Base-by-base conservation (phyloP, 1,284 basidiomycete genomes). In the Cryptococcus depauperatus region DNA sequence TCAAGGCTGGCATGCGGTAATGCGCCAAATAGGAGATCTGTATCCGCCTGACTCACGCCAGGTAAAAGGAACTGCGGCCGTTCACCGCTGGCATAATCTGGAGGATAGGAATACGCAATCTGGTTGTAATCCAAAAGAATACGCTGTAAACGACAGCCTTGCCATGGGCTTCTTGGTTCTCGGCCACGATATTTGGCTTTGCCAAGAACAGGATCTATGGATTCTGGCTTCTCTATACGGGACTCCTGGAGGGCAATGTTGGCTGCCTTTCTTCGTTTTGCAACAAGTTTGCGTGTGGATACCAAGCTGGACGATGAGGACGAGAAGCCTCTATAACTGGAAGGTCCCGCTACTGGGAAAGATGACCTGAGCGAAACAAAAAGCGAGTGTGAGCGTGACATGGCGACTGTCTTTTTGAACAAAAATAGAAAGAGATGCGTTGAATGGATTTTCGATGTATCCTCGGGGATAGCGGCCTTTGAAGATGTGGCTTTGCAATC, bases 1-100 rank as follows among this genome's bases (percentile, higher is more conserved):
- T 57, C 58, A 7, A 63, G 46, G 3, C 56, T 53, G 5, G 59
- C 60, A 22, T 62, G 53, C 0, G 69, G 69, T n/a, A 70, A 30
- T 8, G 64, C 61, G 9, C 62, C 61, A 40, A 71, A 67, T 5
- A 71, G 41, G 14, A 70, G 46, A 16, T 57, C 46, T 9, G 51
- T 47, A 48, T 71, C 69, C 2, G 54, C 52, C 13, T 48, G 43
- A 4, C 48, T 40, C n/a, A 71, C 35, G 4, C 62, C 62, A 5
- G 62, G 60, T 10, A 67, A 41, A 43, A 64, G 56, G 35, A 54
- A 37, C 28, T 49, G 28, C 1, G 69, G 69, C 35, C 54, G 44
- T 41, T 53, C 58, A 27, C 60, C 64, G 3, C 40, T 27, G 1
- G 53, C 48, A 40, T 68, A 69, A 33, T 63, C 55, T 29, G 66